These are phyloP conservation scores for Pichia sp. DNA, from an alignment of 1,139 yeast genomes.

Conservation along the genomic window DNA sequence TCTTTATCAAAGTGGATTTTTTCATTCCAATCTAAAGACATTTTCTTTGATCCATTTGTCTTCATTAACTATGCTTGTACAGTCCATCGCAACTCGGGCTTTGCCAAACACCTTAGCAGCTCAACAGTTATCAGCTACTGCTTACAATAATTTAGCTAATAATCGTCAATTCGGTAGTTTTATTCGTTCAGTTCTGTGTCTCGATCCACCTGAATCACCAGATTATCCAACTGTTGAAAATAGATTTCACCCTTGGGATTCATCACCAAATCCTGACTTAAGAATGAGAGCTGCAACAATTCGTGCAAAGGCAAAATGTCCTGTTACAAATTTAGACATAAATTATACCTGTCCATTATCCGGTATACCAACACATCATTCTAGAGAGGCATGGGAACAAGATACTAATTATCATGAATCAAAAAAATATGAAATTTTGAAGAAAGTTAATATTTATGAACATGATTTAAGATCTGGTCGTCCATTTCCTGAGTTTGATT, in stretches of 20 bases:
- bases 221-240: constrained; percentile 61
- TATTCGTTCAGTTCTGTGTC: constrained; percentile 50
- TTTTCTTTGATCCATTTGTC: not conserved
- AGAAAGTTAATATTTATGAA: constrained; percentile 85
- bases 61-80: not conserved
- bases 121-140: not conserved
- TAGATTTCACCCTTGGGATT: constrained; percentile 81
- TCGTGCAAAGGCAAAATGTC: constrained; percentile 82
- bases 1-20: not conserved
- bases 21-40: not conserved
- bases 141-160: not conserved
- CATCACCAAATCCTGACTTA: constrained; percentile 81
- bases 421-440: constrained; percentile 64
- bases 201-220: constrained; percentile 57
- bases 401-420: constrained; percentile 68
- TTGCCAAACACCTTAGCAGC: constrained; percentile 1
- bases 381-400: constrained; percentile 79
- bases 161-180: constrained; percentile 37
- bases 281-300: constrained; percentile 90
- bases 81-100: constrained; percentile 1
- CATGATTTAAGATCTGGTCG: constrained; percentile 93
- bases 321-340: constrained; percentile 77
- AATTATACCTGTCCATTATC: constrained; percentile 85
- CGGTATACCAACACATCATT: constrained; percentile 95
- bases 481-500: constrained; percentile 89